Percentiles rank a stretch among this genome's conserved stretches.
phyloP scores from a whole-genome alignment of 1,284 basidiomycete species.

The Trametes pubescens region DNA sequence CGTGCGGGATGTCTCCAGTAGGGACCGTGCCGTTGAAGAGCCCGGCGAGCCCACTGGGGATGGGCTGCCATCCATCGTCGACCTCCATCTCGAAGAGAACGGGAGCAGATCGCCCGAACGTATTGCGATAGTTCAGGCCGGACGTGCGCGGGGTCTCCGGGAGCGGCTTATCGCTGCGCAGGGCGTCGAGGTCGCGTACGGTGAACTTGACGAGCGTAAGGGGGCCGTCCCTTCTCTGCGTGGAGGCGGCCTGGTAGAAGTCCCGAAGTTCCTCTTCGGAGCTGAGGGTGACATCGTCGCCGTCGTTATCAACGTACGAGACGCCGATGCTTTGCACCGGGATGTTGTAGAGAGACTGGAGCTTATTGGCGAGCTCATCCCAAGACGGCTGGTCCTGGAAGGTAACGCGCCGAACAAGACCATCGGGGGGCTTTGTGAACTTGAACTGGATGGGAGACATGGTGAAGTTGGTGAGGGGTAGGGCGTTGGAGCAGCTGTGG shows the following conservation, averaged over 20 bases:
- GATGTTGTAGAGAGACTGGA: conserved; percentile 64
- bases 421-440: conserved; percentile 41
- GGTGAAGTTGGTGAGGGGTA: conserved; percentile 24
- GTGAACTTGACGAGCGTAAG: conserved; percentile 58
- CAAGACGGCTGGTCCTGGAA: conserved; percentile 63
- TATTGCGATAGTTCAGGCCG: conserved; percentile 54
- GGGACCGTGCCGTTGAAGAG: conserved; percentile 36
- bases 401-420: conserved; percentile 61
- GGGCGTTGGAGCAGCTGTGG: conserved; percentile 17
- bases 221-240: conserved; percentile 22
- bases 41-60: conserved; percentile 43
- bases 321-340: conserved; percentile 64
- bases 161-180: conserved; percentile 47
- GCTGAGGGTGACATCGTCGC: conserved; percentile 76
- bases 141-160: conserved; percentile 48
- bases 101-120: conserved; percentile 50
- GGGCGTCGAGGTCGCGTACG: conserved; percentile 65
- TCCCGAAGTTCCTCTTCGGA: conserved; percentile 73
- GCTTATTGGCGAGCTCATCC: conserved; percentile 60
- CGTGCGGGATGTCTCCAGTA: conserved; percentile 54
- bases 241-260: conserved; percentile 53
- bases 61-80: conserved; percentile 73
- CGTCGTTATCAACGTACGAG: conserved; percentile 73
- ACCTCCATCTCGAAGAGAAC: conserved; percentile 64
- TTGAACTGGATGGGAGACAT: conserved; percentile 45